A percentile compares a stretch with the other conserved stretches of the same genome.
Evolutionary conservation across 805 yeast genomes (phyloP).

Genomic region (Kluyveromyces siamensis): DNA sequence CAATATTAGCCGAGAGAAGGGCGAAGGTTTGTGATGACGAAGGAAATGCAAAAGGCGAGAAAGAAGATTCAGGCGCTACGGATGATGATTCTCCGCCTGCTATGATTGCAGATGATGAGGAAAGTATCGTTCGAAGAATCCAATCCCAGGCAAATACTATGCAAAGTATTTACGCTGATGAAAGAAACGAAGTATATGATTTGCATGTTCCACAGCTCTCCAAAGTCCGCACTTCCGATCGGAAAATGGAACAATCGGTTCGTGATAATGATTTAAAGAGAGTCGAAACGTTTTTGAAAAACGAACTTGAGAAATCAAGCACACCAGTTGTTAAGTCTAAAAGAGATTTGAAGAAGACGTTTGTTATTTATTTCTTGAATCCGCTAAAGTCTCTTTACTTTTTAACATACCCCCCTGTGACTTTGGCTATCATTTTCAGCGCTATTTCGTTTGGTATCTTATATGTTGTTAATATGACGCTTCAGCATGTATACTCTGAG

Average conservation of each 20-base stretch:
- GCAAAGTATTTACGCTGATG: neutral
- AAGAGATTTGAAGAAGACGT: slow-evolving; percentile 13
- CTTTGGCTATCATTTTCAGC: slow-evolving; percentile 54
- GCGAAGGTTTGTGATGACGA: slow-evolving; percentile 4
- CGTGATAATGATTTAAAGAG: slow-evolving; percentile 18
- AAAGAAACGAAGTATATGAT: slow-evolving; percentile 13
- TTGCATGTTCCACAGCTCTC: slow-evolving; percentile 19
- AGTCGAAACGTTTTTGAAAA: slow-evolving; percentile 17
- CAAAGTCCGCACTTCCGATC: slow-evolving; percentile 13
- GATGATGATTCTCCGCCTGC: slow-evolving; percentile 2
- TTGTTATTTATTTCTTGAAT: slow-evolving; percentile 40
- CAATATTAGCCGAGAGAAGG: slow-evolving; percentile 34
- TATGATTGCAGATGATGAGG: slow-evolving; percentile 5
- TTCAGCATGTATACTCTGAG: slow-evolving; percentile 51
- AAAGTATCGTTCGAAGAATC: slow-evolving; percentile 7
- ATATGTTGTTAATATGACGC: slow-evolving; percentile 67
- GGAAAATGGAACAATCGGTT: slow-evolving; percentile 10
- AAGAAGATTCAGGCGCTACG: slow-evolving; percentile 4
- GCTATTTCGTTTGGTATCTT: slow-evolving; percentile 63
- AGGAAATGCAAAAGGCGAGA: neutral
- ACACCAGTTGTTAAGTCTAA: slow-evolving; percentile 2
- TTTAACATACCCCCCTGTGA: slow-evolving; percentile 65
- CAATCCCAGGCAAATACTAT: slow-evolving; percentile 14
- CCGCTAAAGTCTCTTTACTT: slow-evolving; percentile 58
- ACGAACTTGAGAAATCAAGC: slow-evolving; percentile 14